phyloP scores from a whole-genome alignment of 2,329 filamentous ascomycete genomes.

The Xylariales sp. region DNA sequence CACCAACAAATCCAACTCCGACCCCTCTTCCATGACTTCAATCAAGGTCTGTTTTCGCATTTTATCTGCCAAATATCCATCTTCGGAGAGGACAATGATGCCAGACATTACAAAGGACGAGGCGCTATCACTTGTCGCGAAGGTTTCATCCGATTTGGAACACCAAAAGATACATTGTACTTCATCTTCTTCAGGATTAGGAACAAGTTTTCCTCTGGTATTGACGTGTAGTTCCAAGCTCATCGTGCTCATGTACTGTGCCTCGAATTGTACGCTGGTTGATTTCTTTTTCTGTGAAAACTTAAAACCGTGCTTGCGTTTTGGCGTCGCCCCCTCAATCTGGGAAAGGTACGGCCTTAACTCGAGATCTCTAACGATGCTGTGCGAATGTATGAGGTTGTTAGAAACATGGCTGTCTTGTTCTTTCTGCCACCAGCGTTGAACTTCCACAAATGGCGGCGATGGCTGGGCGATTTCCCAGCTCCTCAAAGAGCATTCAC shows the following conservation, averaged over 20 bases:
- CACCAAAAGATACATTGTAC: slow-evolving; percentile 89
- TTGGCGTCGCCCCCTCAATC: slow-evolving; percentile 84
- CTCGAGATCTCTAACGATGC: slow-evolving; percentile 14
- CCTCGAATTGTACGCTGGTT: slow-evolving; percentile 75
- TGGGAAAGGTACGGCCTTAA: slow-evolving; percentile 60
- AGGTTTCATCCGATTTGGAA: slow-evolving; percentile 69
- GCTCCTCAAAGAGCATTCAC: slow-evolving; percentile 56
- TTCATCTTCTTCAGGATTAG: slow-evolving; percentile 88
- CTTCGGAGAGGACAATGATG: slow-evolving; percentile 66
- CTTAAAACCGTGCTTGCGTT: slow-evolving; percentile 76
- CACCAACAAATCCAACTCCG: slow-evolving; percentile 81
- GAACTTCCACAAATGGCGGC: slow-evolving; percentile 66
- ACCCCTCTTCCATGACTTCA: slow-evolving; percentile 68
- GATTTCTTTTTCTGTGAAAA: slow-evolving; percentile 74
- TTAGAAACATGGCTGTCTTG: slow-evolving; percentile 10
- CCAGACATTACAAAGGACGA: slow-evolving; percentile 57
- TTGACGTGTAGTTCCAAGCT: slow-evolving; percentile 91
- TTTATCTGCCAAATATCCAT: slow-evolving; percentile 52
- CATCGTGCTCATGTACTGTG: slow-evolving; percentile 95
- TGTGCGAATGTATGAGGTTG: no score
- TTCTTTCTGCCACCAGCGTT: slow-evolving; percentile 57
- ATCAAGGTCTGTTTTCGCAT: slow-evolving; percentile 58
- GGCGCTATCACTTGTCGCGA: slow-evolving; percentile 41
- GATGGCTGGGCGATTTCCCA: slow-evolving; percentile 77
- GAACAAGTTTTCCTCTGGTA: slow-evolving; percentile 72